These are phyloP conservation scores for Penicillium subrubescens DNA, from an alignment of 495 filamentous ascomycete genomes.

Conservation along the genomic window DNA sequence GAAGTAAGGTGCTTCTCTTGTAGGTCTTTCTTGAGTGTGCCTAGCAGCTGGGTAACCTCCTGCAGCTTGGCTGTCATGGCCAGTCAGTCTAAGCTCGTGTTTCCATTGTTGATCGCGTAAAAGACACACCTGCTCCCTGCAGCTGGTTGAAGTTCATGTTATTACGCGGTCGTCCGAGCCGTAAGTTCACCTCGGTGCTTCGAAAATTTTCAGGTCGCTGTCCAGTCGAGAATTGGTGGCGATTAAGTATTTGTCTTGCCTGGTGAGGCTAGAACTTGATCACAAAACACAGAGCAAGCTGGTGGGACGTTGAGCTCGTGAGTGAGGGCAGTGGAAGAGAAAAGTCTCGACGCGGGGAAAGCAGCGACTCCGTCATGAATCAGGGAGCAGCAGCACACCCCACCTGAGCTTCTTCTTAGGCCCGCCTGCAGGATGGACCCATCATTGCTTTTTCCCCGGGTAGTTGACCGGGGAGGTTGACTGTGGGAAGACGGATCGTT, in stretches of 20 bases:
- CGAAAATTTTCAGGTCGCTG: background rate
- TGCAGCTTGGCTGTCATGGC: constrained; percentile 58
- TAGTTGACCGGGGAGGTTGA: background rate
- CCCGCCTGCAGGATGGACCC: background rate
- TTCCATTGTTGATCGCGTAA: constrained; percentile 14
- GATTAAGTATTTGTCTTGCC: background rate
- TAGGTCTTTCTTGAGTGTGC: constrained; percentile 60
- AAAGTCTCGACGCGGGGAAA: constrained; percentile 8
- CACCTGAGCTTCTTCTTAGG: constrained; percentile 2
- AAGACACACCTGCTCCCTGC: constrained; percentile 36
- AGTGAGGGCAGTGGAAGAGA: background rate
- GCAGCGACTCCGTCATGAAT: constrained; percentile 1
- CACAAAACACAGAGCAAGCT: background rate
- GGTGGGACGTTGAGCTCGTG: background rate
- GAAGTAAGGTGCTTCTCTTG: constrained; percentile 53
- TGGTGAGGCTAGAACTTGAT: background rate
- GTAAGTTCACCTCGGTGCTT: background rate
- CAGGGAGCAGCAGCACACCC: constrained; percentile 1
- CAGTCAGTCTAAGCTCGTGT: background rate
- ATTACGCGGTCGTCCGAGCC: background rate
- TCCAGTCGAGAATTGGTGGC: background rate
- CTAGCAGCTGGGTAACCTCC: constrained; percentile 62
- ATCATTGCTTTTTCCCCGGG: background rate
- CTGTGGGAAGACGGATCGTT: background rate
- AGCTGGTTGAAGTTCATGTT: constrained; percentile 16